Conservation (phyloP, 129 eudicot genomes). For the Scalesia atractyloides region DNA sequence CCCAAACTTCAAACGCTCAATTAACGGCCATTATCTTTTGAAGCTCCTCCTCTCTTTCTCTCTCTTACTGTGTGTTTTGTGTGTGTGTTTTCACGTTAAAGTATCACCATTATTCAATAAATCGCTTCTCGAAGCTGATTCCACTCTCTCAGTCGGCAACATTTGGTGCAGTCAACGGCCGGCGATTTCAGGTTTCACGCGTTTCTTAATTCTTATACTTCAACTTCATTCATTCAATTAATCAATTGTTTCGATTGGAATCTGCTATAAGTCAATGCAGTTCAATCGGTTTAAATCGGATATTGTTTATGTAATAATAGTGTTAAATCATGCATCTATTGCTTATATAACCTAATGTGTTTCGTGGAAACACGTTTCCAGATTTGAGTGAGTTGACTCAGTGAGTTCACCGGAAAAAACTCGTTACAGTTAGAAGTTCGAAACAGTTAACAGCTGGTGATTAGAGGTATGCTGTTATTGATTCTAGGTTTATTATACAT, state of each 20-base stretch:
- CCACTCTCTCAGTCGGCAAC: constrained; percentile 23
- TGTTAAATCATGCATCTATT: constrained; percentile 10
- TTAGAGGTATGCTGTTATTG: constrained; percentile 10
- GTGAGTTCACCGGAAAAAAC: constrained; percentile 22
- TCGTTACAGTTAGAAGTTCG: constrained; percentile 8
- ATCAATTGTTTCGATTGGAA: constrained; percentile 10
- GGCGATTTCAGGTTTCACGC: constrained; percentile 37
- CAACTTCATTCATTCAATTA: constrained; percentile 2
- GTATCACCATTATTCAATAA: constrained; percentile 24
- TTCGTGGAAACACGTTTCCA: background rate
- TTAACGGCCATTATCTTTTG: constrained; percentile 48
- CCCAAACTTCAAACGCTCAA: constrained; percentile 35
- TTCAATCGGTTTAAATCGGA: constrained; percentile 26
- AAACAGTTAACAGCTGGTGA: constrained; percentile 14
- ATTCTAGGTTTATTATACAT: constrained; percentile 10
- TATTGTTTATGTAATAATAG: background rate
- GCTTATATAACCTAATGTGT: background rate
- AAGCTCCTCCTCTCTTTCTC: constrained; percentile 23
- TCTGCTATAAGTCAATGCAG: constrained; percentile 28
- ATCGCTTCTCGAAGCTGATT: constrained; percentile 24
- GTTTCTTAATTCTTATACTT: constrained; percentile 6
- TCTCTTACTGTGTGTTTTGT: constrained; percentile 17
- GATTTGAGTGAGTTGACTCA: constrained; percentile 45
- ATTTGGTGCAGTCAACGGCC: constrained; percentile 45
- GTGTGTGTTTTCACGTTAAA: constrained; percentile 27